Base-by-base conservation (phyloP, 108 stramenopile genomes). In the Schizochytrium sp. region DNA sequence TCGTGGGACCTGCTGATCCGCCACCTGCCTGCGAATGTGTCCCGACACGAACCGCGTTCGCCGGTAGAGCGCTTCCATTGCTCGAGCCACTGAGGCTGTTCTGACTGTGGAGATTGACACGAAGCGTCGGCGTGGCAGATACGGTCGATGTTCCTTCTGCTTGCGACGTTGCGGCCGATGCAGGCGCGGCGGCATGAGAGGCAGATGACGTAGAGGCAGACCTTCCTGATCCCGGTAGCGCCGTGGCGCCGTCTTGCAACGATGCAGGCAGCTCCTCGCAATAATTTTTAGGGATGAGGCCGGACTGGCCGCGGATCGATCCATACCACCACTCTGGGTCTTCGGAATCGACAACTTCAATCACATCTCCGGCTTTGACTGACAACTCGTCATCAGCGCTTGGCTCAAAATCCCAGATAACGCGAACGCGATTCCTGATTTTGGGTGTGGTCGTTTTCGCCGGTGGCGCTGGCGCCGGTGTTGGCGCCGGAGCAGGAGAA, bases 251-350 rank as follows among this genome's bases (percentile, higher is more conserved):
- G 51, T 43, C 0, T 14, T 12, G 8, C 16, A 3, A 16, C 48
- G 6, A 8, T 6, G 48, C 2, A 23, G 45, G 76, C 6, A 83
- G 12, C 5, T 25, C 76, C 23, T 83, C 51, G 51, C 48, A 53
- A 34, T 83, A 83, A 23, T 83, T 83, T 34, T 83, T 83, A 0
- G 76, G 76, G 23, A 83, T 53, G 51, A 83, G 45, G 12, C 76
- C 76, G 16, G 6, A 21, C 48, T 53, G 45, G 45, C 76, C 76
- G 19, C 76, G 76, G 48, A 83, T 83, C 6, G 51, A 25, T 21
- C 76, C 76, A 12, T 12, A 83, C 76, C 76, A 83, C 76, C 76
- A 83, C 23, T 83, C 76, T 12, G 6, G 76, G 51, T 83, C 76
- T 28, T 47, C 48, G 51, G 76, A 83, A 6, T 83, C 12, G 51